Evolutionary conservation across 1,284 basidiomycete species (phyloP), one percentile per base, ranked within the genome.

Genomic region (Puccinia triticina): DNA sequence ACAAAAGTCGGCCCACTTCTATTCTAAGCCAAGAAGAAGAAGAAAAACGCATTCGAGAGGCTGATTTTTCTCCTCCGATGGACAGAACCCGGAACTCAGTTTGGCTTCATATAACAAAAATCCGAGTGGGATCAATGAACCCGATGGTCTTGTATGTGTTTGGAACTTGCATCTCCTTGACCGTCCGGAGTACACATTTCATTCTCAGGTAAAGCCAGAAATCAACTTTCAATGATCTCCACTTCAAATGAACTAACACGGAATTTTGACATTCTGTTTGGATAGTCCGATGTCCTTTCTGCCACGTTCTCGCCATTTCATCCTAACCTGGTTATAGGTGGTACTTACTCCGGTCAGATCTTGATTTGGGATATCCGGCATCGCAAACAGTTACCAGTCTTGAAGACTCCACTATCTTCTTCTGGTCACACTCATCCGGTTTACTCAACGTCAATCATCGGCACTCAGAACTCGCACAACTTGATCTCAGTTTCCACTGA

Each of bases 301-400:
- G 94, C 98, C 4, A 92, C 93, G 21, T 98, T 99, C 87, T 98
- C 96, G 0, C 96, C 97, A 0, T 99, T 98, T 88, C 96, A 99
- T 87, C 94, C 97, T 0, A 98, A 97, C 85, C 91, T 99, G 11
- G 91, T 99, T 61, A 96, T 98, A 84, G 97, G 97, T 76, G 97
- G 97, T 16, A 98, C 96, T 16, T 98, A 99, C 87, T 96, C 95
- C 40, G 97, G 97, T 11, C 97, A 99, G 88, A 96, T 99, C 81
- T 88, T 99, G 55, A 90, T 99, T 0, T 99, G 97, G 97, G 96
- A 99, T 87, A 98, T 96, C n/a, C 91, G 96, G 67, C 94, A 95
- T 0, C 95, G 96, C 85, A 84, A 85, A 29, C 94, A 96, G 86
- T 89, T 98, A 7, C 96, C 97, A 0, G 94, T 98, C 0, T 90